These are phyloP conservation scores for Petunia hybrid DNA, from an alignment of 305 asterid genomes.

Conservation along the genomic window DNA sequence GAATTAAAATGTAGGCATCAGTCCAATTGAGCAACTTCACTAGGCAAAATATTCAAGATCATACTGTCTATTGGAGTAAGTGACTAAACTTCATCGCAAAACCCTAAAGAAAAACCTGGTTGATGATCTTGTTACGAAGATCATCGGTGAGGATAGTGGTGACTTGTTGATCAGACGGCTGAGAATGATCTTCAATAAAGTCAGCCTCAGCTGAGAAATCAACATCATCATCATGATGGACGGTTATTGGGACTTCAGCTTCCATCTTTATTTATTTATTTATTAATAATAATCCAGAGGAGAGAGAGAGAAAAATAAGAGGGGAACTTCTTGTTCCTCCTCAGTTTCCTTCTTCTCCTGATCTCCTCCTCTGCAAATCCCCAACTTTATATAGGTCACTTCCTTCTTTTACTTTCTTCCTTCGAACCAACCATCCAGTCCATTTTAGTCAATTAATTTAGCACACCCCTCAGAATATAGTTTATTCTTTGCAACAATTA, in stretches of 20 bases:
- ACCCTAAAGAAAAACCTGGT: constrained; percentile 55
- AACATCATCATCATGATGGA: constrained; percentile 52
- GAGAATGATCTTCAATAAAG: constrained; percentile 40
- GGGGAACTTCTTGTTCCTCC: too few relatives aligned
- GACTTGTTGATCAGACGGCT: constrained; percentile 47
- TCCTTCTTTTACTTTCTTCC: too few relatives aligned
- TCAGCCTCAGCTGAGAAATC: constrained; percentile 67
- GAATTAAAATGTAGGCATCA: not conserved
- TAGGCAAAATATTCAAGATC: not conserved
- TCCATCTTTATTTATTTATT: constrained; percentile 38
- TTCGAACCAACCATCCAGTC: too few relatives aligned
- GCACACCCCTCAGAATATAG: too few relatives aligned
- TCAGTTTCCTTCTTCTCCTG: too few relatives aligned
- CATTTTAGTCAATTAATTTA: too few relatives aligned
- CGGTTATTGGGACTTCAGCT: constrained; percentile 39
- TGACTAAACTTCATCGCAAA: not conserved
- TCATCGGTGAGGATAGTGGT: constrained; percentile 58
- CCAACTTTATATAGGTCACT: too few relatives aligned
- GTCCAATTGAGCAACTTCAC: constrained; percentile 4
- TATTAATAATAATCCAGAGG: constrained; percentile 45
- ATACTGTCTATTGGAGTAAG: not conserved
- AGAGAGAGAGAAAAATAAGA: constrained; percentile 22
- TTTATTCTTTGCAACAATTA: too few relatives aligned
- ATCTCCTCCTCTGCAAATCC: too few relatives aligned
- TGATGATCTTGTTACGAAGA: constrained; percentile 73